These are phyloP conservation scores for Funneliformis geosporum DNA, from an alignment of 192 early-diverging fungal genomes.

Conservation along the genomic window DNA sequence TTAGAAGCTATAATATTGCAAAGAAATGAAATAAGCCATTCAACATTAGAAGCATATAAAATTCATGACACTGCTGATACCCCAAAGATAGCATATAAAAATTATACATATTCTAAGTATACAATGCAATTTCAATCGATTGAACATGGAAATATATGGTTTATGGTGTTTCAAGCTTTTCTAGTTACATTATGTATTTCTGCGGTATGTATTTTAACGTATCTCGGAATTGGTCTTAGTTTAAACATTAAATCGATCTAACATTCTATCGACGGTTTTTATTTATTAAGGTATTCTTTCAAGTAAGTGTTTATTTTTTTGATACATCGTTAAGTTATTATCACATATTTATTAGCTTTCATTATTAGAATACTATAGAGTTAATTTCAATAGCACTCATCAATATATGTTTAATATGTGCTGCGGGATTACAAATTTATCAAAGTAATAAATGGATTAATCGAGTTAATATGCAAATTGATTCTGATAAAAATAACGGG, in stretches of 20 bases:
- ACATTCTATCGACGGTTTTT: not conserved
- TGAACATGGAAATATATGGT: slow-evolving; percentile 22
- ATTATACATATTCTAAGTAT: slow-evolving; percentile 17
- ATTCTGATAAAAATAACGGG: not conserved
- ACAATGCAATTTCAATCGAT: slow-evolving; percentile 1
- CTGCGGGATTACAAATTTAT: not conserved
- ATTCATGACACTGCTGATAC: not conserved
- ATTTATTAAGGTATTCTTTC: slow-evolving; percentile 19
- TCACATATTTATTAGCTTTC: not conserved
- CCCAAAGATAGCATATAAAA: not conserved
- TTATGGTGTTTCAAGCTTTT: slow-evolving; percentile 30
- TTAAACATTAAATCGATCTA: not conserved
- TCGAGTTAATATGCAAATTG: slow-evolving; percentile 17
- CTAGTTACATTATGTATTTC: slow-evolving; percentile 3
- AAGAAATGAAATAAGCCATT: not conserved
- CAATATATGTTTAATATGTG: slow-evolving; percentile 9
- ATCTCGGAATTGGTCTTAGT: not conserved
- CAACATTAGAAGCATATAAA: not conserved
- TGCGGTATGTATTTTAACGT: slow-evolving; percentile 2
- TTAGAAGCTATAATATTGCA: slow-evolving; percentile 10
- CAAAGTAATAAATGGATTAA: slow-evolving; percentile 16
- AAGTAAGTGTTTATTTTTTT: slow-evolving; percentile 9
- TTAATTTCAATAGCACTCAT: slow-evolving; percentile 18
- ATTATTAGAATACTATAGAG: slow-evolving; percentile 26
- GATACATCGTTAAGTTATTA: not conserved